phyloP scores from a whole-genome alignment of 306 rosid genomes.

The Cucumis hystrix region DNA sequence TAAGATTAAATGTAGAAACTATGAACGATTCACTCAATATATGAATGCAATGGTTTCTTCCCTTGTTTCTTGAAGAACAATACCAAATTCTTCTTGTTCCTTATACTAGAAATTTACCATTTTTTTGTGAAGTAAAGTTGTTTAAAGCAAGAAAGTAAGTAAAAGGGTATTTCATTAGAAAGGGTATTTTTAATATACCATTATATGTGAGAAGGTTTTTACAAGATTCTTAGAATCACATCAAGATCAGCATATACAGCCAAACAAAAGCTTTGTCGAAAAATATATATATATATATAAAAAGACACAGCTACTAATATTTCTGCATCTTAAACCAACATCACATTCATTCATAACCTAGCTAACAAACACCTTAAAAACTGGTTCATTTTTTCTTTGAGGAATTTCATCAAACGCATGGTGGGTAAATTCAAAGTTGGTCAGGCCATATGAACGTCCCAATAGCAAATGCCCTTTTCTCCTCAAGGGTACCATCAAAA shows the following conservation, averaged over 20 bases:
- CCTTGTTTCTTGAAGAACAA: not conserved
- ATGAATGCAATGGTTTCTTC: not conserved
- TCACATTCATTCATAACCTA: not conserved
- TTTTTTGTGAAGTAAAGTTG: not conserved
- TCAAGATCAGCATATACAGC: not conserved
- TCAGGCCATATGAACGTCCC: conserved; percentile 21
- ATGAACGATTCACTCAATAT: not conserved
- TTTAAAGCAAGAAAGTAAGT: not conserved
- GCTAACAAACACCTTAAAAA: not conserved
- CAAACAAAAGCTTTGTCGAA: not conserved
- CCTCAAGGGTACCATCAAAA: conserved; percentile 10
- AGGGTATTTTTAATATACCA: not conserved
- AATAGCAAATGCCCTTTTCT: conserved; percentile 13
- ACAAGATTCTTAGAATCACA: not conserved
- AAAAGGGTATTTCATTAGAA: not conserved
- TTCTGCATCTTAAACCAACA: not conserved
- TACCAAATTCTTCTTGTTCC: not conserved
- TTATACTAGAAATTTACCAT: not conserved
- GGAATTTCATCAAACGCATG: not conserved
- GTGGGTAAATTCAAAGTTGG: not conserved
- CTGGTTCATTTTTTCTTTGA: not conserved
- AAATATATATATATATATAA: not conserved
- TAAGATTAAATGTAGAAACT: not conserved
- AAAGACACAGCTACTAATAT: not conserved
- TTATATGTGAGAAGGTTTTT: not conserved